Base-by-base conservation (phyloP, 306 rosid genomes). In the Begonia loranthoides region DNA sequence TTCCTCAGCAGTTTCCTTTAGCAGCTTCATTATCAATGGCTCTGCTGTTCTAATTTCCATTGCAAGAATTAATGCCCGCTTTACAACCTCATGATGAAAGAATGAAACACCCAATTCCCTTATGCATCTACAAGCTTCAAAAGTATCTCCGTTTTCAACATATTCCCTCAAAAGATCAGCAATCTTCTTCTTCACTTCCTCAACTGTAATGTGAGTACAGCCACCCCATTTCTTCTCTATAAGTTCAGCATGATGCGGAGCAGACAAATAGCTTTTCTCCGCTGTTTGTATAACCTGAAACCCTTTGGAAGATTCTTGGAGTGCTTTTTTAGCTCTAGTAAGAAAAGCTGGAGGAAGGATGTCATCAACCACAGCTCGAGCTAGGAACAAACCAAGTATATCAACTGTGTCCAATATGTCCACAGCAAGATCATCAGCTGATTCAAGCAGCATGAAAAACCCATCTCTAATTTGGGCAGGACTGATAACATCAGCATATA, bases 341-440 rank as follows among this genome's bases (percentile, higher is more conserved):
- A 80, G 81, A 61, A 86, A 90, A 53, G 99, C 99, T 4, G 95
- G 95, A 56, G 99, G 95, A 65, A 90, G 72, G 48, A 90, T 90
- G 77, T 90, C 99, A 63, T 90, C 99, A 41, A 90, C 99, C 64
- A 90, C 94, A 54, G 99, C 99, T 54, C 99, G 99, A 15, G 99
- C 95, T 60, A 86, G 60, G 67, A 86, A 90, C 80, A 90, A 75
- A 9, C 95, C 95, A 53, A 90, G 94, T 63, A 90, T 73, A 69
- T 90, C 95, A 47, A 76, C 99, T 34, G 99, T 90, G 70, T 90
- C 94, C 55, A 76, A 73, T 55, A 90, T 90, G 75, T 90, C 99
- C 53, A 90, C 95, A 13, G 80, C 94, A 59, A 90, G 95, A 76
- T 90, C 99, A 64, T 90, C 99, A 57, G 84, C 95, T 57, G 99